Base-by-base conservation (phyloP, 257 asterid species). In the Solanum sitiens region DNA sequence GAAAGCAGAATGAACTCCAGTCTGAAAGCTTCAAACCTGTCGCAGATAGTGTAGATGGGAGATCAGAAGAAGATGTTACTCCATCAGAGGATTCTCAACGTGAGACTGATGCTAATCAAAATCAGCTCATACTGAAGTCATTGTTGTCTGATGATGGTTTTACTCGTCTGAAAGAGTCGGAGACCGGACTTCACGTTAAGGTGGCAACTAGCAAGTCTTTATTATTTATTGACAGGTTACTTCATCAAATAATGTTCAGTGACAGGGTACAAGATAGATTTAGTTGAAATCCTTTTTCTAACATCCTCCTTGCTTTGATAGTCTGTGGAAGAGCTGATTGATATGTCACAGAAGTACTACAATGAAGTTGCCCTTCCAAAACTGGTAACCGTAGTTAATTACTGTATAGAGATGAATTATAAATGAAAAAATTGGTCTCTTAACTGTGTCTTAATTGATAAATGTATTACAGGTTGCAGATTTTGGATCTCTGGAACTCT, bases 401-500 rank as follows among this genome's bases (percentile, higher is more conserved):
- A 6, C 61, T 79, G 50, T 53, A 18, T 67, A 63, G 33, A 32
- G 73, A 84, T 84, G 79, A 37, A 35, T 85, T 39, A 77, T 67
- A 74, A 85, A 73, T 15, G 71, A 75, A n/a, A 77, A 44, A 20
- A 11, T 20, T 4, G 32, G 65, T 77, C 68, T 86, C 83, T 83
- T 33, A 30, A 53, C 73, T 80, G 86, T 72, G 80, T 83, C 85
- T 88, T 76, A 80, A 25, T 80, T 80, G 40, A 47, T 30, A 89
- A 83, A 37, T 92, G 90, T 83, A 44, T 87, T 82, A 75, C 92
- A 97, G 99, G 98, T 97, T 87, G 96, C 98, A 32, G 98, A 97
- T 94, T 97, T 97, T 91, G 99, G 98, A 87, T 96, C 99, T 76
- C 93, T 96, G 94, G 99, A 96, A 91, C 98, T 96, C 86, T 96